Percentiles rank a stretch among this genome's conserved stretches.
phyloP scores from a whole-genome alignment of 2,329 filamentous ascomycete species.

The Rhynchosporium secalis region DNA sequence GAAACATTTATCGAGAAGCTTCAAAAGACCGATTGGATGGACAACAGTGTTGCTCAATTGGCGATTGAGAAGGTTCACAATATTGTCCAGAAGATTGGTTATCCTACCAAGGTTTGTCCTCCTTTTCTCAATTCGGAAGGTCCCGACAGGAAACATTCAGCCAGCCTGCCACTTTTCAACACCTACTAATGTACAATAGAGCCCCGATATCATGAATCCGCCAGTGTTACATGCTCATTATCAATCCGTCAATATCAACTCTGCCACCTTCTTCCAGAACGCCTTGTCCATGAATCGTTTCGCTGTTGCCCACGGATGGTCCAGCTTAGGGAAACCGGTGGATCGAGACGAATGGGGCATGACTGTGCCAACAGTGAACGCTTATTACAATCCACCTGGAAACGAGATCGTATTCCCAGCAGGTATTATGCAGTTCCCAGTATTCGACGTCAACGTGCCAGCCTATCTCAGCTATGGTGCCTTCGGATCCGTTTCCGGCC shows the following conservation, averaged over 20 bases:
- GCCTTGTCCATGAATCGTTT: conserved; percentile 52
- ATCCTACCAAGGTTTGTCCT: conserved; percentile 52
- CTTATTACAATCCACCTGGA: conserved; percentile 62
- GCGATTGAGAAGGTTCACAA: conserved; percentile 66
- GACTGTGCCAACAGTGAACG: conserved; percentile 63
- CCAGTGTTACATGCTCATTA: conserved; percentile 58
- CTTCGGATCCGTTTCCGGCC: conserved; percentile 66
- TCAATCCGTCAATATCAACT: conserved; percentile 50
- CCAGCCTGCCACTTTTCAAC: too few species aligned
- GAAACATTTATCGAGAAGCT: conserved; percentile 63
- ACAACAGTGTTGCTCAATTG: conserved; percentile 56
- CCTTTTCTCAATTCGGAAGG: background rate
- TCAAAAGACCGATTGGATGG: conserved; percentile 63
- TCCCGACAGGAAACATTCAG: background rate
- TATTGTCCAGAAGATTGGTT: conserved; percentile 68
- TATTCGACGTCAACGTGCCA: conserved; percentile 63
- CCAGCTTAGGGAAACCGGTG: conserved; percentile 58
- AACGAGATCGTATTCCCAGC: conserved; percentile 71
- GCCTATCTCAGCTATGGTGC: conserved; percentile 68
- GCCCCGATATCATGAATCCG: conserved; percentile 62
- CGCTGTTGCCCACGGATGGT: conserved; percentile 53
- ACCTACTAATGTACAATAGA: conserved; percentile 37
- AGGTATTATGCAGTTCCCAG: conserved; percentile 68
- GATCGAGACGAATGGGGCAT: conserved; percentile 62
- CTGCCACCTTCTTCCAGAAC: conserved; percentile 58